phyloP scores from a whole-genome alignment of 1,139 yeast species.

The Nakaseomyces nivariensis region DNA sequence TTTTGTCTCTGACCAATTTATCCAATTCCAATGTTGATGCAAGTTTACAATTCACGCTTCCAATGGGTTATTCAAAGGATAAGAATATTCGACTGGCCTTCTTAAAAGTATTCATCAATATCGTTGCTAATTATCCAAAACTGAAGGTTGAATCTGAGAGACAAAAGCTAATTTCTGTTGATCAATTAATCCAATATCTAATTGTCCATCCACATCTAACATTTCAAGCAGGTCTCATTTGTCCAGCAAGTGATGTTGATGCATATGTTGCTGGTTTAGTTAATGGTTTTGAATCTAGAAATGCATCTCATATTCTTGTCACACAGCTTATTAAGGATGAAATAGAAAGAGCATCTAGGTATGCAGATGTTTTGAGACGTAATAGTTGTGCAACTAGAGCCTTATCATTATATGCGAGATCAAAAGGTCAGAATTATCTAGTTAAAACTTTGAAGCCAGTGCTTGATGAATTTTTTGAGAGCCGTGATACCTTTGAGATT shows the following conservation, averaged over 20 bases:
- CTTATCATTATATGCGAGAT: conserved; percentile 59
- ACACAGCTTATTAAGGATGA: conserved; percentile 53
- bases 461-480: conserved; percentile 39
- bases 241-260: conserved; percentile 63
- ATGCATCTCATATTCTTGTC: conserved; percentile 47
- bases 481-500: conserved; percentile 52
- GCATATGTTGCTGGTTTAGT: conserved; percentile 60
- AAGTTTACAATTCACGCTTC: conserved; percentile 67
- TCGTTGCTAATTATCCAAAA: conserved; percentile 37
- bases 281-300: conserved; percentile 46
- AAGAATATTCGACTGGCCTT: conserved; percentile 58
- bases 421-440: conserved; percentile 53
- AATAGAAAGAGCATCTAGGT: conserved; percentile 46
- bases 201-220: conserved; percentile 28
- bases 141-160: conserved; percentile 19
- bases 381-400: conserved; percentile 77
- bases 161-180: conserved; percentile 29
- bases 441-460: conserved; percentile 46
- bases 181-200: conserved; percentile 12
- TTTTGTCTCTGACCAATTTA: conserved; percentile 56
- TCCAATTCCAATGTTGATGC: conserved; percentile 69
- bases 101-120: conserved; percentile 65
- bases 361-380: conserved; percentile 66
- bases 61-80: conserved; percentile 69
- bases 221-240: conserved; percentile 34